phyloP scores from a whole-genome alignment of 176 grass and related monocot genomes.

The Paspalum notatum region DNA sequence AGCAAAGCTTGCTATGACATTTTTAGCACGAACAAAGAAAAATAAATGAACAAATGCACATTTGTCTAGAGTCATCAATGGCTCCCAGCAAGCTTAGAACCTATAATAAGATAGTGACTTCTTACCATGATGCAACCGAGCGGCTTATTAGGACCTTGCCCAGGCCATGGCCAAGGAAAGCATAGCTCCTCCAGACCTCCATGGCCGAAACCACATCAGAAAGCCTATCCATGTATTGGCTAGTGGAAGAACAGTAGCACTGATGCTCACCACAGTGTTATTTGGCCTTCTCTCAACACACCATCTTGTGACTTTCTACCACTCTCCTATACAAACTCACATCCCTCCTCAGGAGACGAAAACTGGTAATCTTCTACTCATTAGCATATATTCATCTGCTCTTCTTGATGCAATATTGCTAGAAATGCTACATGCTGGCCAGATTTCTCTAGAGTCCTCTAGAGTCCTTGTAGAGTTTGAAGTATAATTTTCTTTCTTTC shows the following conservation, averaged over 20 bases:
- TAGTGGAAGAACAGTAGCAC: background rate
- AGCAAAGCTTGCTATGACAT: background rate
- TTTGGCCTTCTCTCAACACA: background rate
- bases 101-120: background rate
- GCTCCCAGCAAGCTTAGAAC: background rate
- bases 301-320: slow-evolving; percentile 1
- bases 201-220: slow-evolving; percentile 14
- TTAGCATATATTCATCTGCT: slow-evolving; percentile 4
- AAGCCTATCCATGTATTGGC: background rate
- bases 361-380: slow-evolving; percentile 9
- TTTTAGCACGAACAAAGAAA: background rate
- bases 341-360: background rate
- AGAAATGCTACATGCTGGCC: background rate
- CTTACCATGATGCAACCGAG: slow-evolving; percentile 17
- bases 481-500: background rate
- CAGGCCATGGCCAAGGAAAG: slow-evolving; percentile 19
- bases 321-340: background rate
- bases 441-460: slow-evolving; percentile 17
- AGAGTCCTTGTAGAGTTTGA: background rate
- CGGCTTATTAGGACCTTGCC: background rate
- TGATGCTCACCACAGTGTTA: slow-evolving; percentile 14
- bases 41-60: slow-evolving; percentile 6
- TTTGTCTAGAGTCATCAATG: background rate
- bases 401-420: background rate
- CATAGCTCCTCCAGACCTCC: background rate